These are phyloP conservation scores for Tuber aestivum DNA, from an alignment of 495 filamentous ascomycete genomes.

Conservation along the genomic window DNA sequence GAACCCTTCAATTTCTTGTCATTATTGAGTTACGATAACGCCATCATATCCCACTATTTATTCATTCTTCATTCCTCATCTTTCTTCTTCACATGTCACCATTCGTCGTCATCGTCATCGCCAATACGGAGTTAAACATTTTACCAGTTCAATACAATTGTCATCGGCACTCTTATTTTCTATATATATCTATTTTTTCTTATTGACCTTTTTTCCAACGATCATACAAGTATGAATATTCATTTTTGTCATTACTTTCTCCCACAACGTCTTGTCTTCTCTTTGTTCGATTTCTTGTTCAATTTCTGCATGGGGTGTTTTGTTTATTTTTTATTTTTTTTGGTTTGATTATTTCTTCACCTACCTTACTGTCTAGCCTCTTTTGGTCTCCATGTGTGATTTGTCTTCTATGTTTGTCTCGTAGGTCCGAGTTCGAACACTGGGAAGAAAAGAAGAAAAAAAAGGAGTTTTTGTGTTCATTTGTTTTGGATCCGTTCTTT, in stretches of 20 bases:
- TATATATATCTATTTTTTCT: not conserved
- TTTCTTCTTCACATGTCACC: constrained; percentile 45
- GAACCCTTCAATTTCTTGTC: not conserved
- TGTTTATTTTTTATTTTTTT: not conserved
- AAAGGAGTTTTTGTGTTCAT: not conserved
- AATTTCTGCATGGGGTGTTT: not conserved
- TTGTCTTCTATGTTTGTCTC: not conserved
- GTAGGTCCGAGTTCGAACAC: not conserved
- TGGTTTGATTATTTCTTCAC: not conserved
- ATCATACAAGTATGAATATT: constrained; percentile 1
- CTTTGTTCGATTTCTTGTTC: not conserved
- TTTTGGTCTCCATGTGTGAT: not conserved
- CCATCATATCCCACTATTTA: constrained; percentile 1
- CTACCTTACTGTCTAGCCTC: not conserved
- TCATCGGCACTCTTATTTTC: not conserved
- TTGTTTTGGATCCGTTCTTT: not conserved
- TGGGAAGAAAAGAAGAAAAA: not conserved
- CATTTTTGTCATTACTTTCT: not conserved
- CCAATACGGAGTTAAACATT: not conserved
- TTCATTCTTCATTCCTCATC: constrained; percentile 12
- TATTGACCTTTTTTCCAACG: not conserved
- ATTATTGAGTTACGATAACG: constrained; percentile 4
- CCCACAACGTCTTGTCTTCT: not conserved
- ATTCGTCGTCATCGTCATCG: not conserved
- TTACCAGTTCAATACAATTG: not conserved